Conservation (phyloP, 176 grass and related monocot species). For the Ampelocalamus luodianensis region DNA sequence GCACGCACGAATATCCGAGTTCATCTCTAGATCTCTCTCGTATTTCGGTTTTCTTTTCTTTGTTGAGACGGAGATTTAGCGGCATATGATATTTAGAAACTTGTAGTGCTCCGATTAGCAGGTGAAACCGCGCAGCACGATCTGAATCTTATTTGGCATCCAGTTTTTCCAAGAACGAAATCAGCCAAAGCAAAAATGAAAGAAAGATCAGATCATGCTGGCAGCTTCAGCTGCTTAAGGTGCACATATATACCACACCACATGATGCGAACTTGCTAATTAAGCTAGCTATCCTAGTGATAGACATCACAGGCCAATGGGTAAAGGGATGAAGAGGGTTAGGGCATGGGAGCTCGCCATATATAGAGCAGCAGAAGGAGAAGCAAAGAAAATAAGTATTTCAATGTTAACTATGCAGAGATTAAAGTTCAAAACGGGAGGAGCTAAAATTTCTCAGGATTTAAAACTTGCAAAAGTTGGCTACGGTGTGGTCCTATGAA, state of each 20-base stretch:
- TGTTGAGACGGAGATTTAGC: background rate
- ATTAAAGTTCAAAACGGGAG: conserved; percentile 34
- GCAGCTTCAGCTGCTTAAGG: conserved; percentile 79
- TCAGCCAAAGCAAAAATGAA: background rate
- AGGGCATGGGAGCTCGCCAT: conserved; percentile 29
- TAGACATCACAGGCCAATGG: background rate
- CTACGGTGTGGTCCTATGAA: conserved; percentile 42
- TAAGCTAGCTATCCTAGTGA: background rate
- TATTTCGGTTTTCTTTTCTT: conserved; percentile 10
- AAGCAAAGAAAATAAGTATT: background rate
- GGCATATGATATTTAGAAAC: background rate
- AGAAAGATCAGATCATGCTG: conserved; percentile 73
- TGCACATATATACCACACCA: conserved; percentile 40
- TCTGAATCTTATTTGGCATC: conserved; percentile 52
- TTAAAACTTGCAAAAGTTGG: conserved; percentile 29
- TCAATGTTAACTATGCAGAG: background rate
- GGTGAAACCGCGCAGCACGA: conserved; percentile 90
- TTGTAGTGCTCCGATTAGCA: conserved; percentile 59
- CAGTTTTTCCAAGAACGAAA: background rate
- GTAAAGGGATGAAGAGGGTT: conserved; percentile 18
- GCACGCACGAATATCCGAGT: background rate
- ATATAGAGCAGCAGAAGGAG: conserved; percentile 38
- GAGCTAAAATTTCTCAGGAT: conserved; percentile 24
- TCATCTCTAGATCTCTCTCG: background rate
- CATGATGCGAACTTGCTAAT: background rate